Conservation (phyloP, 495 filamentous ascomycete species). For the Ascodesmis nigricans region DNA sequence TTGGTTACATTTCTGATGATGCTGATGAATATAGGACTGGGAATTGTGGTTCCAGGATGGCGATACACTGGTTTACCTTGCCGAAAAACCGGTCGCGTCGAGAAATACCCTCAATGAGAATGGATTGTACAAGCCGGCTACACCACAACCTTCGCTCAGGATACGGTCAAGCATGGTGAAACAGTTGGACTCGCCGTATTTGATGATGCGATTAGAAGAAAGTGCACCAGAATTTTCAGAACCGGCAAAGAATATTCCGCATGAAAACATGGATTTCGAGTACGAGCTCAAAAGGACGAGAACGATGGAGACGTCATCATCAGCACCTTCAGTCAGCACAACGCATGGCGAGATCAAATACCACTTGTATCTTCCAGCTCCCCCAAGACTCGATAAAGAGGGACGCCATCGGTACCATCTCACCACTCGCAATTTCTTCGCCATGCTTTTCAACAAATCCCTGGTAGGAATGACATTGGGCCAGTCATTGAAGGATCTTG, state of each 20-base stretch:
- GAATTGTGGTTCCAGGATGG: constrained; percentile 41
- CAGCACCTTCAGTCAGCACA: constrained; percentile 22
- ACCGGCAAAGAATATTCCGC: constrained; percentile 22
- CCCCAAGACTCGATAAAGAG: constrained; percentile 25
- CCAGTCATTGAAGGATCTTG: constrained; percentile 36
- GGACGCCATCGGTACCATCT: constrained; percentile 33
- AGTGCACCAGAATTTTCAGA: constrained; percentile 27
- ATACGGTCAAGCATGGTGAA: constrained; percentile 35
- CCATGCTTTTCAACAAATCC: constrained; percentile 32
- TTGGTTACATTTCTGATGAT: constrained; percentile 3
- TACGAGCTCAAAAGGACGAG: constrained; percentile 18
- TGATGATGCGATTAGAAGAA: constrained; percentile 31
- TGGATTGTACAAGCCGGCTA: constrained; percentile 21
- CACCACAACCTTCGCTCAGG: constrained; percentile 33
- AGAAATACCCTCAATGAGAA: constrained; percentile 16
- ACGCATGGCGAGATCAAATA: constrained; percentile 32
- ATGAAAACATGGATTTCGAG: constrained; percentile 21
- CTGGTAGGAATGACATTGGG: constrained; percentile 37
- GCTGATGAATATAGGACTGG: constrained; percentile 26
- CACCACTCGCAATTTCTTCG: constrained; percentile 42
- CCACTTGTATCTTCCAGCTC: constrained; percentile 35
- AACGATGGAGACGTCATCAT: constrained; percentile 23
- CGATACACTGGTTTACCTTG: constrained; percentile 38
- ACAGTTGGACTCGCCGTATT: constrained; percentile 31
- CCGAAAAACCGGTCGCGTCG: constrained; percentile 14